A percentile compares a stretch with the other conserved stretches of the same genome.
These are phyloP conservation scores for Phytomonas serpens DNA, from an alignment of 208 protist species.

Conservation along the genomic window DNA sequence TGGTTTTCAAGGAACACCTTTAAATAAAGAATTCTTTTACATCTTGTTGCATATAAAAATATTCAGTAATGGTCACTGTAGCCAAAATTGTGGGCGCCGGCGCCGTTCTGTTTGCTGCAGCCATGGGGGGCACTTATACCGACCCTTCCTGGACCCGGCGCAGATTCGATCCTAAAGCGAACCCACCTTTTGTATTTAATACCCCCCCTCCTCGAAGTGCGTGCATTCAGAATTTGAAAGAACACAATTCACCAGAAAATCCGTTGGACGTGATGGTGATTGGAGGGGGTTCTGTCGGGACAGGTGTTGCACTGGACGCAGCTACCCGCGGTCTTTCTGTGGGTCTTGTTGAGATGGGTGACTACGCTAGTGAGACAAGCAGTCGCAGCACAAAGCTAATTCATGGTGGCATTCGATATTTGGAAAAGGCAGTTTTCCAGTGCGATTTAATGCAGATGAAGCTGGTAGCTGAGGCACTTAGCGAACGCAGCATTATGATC, in stretches of 20 bases:
- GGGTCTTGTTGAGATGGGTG: slow-evolving; percentile 92
- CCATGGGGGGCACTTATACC: slow-evolving; percentile 56
- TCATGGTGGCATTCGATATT: slow-evolving; percentile 96
- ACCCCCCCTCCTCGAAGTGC: slow-evolving; percentile 43
- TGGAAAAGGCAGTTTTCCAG: slow-evolving; percentile 87
- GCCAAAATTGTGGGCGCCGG: slow-evolving; percentile 17
- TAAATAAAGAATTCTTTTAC: neutral
- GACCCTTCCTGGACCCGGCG: slow-evolving; percentile 76
- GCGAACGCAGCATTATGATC: slow-evolving; percentile 91
- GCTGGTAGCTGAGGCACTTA: slow-evolving; percentile 88
- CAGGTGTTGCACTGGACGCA: slow-evolving; percentile 91
- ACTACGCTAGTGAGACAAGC: slow-evolving; percentile 94
- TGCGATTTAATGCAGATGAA: slow-evolving; percentile 79
- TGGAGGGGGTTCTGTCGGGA: slow-evolving; percentile 93
- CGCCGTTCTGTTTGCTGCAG: slow-evolving; percentile 38
- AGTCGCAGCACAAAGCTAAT: slow-evolving; percentile 96
- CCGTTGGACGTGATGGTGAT: slow-evolving; percentile 93
- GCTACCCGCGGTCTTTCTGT: slow-evolving; percentile 87
- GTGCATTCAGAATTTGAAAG: slow-evolving; percentile 38
- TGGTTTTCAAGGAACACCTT: neutral
- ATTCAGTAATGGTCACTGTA: neutral
- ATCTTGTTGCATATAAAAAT: slow-evolving; percentile 10
- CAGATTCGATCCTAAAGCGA: slow-evolving; percentile 35
- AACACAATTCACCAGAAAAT: slow-evolving; percentile 33
- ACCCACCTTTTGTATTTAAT: slow-evolving; percentile 29